phyloP scores from a whole-genome alignment of 139 green algal genomes.

The Closterium sp. region DNA sequence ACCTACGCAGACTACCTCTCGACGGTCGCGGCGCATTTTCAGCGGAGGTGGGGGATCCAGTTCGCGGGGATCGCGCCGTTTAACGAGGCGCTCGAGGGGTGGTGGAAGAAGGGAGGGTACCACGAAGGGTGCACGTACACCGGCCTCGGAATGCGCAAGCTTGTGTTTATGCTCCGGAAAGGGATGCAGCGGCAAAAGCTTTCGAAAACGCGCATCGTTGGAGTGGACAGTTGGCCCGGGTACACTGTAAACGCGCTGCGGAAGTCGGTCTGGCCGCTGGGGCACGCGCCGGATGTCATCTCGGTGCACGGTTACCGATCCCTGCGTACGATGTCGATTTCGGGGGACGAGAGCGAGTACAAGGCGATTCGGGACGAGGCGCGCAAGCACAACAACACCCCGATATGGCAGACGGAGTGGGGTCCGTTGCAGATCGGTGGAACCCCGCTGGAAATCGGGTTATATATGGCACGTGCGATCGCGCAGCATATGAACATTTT shows the following conservation, averaged over 20 bases:
- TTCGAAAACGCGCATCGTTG: neutral
- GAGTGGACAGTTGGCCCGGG: neutral
- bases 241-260: neutral
- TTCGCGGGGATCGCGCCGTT: constrained; percentile 48
- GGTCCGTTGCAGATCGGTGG: constrained; percentile 17
- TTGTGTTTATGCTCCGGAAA: constrained; percentile 14
- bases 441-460: constrained; percentile 13
- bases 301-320: neutral
- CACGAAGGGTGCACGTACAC: constrained; percentile 55
- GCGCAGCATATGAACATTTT: constrained; percentile 30
- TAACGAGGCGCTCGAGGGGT: constrained; percentile 47
- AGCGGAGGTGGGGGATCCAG: constrained; percentile 18
- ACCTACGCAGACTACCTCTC: constrained; percentile 48
- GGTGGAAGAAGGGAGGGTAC: constrained; percentile 46
- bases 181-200: constrained; percentile 3
- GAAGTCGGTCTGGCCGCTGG: neutral
- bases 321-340: neutral
- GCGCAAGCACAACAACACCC: neutral
- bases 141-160: constrained; percentile 1
- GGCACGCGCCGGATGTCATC: neutral
- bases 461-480: constrained; percentile 34
- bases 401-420: constrained; percentile 52
- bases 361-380: neutral
- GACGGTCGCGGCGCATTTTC: constrained; percentile 33
- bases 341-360: neutral